A percentile compares a stretch with the other conserved stretches of the same genome.
These are phyloP conservation scores for Trichoderma sp. DNA, from an alignment of 2,329 filamentous ascomycete species.

Conservation along the genomic window DNA sequence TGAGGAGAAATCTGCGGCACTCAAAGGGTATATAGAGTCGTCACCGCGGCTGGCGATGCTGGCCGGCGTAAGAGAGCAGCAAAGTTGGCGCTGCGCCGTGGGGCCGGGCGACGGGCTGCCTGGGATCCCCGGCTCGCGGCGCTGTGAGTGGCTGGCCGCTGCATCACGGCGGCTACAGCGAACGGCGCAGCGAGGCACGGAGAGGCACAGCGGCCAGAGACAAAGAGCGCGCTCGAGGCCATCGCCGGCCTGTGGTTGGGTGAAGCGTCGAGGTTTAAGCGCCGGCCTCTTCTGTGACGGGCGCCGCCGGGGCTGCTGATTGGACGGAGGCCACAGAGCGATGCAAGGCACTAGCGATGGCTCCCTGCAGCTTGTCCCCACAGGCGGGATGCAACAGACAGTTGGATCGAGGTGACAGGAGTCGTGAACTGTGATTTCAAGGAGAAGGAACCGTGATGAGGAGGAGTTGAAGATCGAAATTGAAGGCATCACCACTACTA, in stretches of 20 bases:
- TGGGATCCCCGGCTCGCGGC: constrained; percentile 36
- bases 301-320: constrained; percentile 31
- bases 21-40: constrained; percentile 53
- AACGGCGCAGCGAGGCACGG: constrained; percentile 31
- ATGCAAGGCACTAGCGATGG: constrained; percentile 22
- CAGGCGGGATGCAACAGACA: not conserved
- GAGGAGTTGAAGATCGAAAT: no score
- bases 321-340: constrained; percentile 30
- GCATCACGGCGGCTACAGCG: constrained; percentile 45
- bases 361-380: constrained; percentile 21
- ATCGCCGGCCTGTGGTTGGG: constrained; percentile 47
- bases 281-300: constrained; percentile 36
- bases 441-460: no score
- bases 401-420: not conserved
- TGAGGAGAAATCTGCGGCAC: constrained; percentile 47
- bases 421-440: not conserved
- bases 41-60: constrained; percentile 53
- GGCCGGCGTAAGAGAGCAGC: constrained; percentile 40
- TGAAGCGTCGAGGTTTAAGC: constrained; percentile 43
- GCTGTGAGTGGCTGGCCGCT: constrained; percentile 40
- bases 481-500: no score
- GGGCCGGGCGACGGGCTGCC: constrained; percentile 18
- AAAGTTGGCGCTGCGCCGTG: constrained; percentile 35
- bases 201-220: constrained; percentile 6
- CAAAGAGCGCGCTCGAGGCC: constrained; percentile 15